These are phyloP conservation scores for Euphorbia schlechtendalii DNA, from an alignment of 441 rosid genomes.

Conservation along the genomic window DNA sequence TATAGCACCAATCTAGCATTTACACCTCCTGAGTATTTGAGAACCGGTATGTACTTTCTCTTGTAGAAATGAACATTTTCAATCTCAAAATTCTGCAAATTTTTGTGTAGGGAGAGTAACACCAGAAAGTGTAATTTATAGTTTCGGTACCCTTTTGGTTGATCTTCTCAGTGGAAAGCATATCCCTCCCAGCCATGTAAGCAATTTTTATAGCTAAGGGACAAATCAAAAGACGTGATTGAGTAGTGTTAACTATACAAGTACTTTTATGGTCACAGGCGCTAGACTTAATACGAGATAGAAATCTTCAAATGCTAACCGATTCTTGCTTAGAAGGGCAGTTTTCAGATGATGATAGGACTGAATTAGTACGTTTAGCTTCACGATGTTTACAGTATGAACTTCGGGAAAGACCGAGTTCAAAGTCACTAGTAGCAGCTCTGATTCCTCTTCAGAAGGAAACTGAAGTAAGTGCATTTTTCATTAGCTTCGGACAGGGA, in stretches of 20 bases:
- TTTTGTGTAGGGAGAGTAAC: conserved; percentile 59
- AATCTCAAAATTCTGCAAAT: neutral
- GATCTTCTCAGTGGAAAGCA: conserved; percentile 99
- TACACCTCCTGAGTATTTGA: too few species aligned
- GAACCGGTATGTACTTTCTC: conserved; percentile 45
- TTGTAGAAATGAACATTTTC: neutral
- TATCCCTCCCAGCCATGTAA: conserved; percentile 85
- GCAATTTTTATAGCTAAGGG: conserved; percentile 12
- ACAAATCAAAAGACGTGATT: too few species aligned
- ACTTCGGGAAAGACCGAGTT: conserved; percentile 71
- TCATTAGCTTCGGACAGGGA: neutral
- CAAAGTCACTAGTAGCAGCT: conserved; percentile 61
- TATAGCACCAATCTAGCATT: too few species aligned
- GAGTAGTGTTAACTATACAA: too few species aligned
- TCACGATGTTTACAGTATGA: conserved; percentile 74
- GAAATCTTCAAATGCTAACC: conserved; percentile 70
- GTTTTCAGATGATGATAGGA: conserved; percentile 55
- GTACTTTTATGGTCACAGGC: too few species aligned
- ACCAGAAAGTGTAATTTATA: conserved; percentile 88
- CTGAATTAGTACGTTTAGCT: conserved; percentile 65
- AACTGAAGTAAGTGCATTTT: conserved; percentile 41
- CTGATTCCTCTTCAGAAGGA: conserved; percentile 83
- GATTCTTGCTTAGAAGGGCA: conserved; percentile 90
- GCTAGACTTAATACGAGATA: conserved; percentile 73
- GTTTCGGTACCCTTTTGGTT: conserved; percentile 87